phyloP scores from a whole-genome alignment of 306 rosid genomes.

The Arachis stenosperma region DNA sequence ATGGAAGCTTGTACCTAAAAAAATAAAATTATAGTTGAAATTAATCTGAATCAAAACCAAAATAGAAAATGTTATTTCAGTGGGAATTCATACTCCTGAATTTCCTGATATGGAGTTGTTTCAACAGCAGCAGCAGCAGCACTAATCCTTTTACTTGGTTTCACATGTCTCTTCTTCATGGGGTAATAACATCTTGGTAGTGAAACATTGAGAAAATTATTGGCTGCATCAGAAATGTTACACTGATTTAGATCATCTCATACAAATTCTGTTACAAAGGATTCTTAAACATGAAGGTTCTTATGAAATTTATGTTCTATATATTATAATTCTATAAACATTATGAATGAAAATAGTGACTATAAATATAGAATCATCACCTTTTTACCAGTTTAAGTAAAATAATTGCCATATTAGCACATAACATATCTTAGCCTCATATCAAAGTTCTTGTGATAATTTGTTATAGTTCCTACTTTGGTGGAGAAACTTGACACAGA shows the following conservation, averaged over 20 bases:
- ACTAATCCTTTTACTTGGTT: constrained; percentile 50
- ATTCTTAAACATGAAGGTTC: not conserved
- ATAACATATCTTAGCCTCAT: constrained; percentile 1
- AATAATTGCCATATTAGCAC: not conserved
- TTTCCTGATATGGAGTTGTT: constrained; percentile 54
- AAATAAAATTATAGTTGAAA: not conserved
- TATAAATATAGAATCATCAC: no score
- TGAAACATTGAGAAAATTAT: constrained; percentile 56
- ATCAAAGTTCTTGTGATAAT: not conserved
- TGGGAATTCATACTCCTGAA: constrained; percentile 60
- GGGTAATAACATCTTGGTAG: constrained; percentile 40
- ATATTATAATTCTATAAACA: no score
- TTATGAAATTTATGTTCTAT: no score
- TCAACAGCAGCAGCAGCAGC: constrained; percentile 57
- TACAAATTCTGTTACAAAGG: not conserved
- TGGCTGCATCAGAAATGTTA: constrained; percentile 54
- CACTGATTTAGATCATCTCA: constrained; percentile 13
- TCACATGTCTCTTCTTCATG: constrained; percentile 50
- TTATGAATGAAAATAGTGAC: no score
- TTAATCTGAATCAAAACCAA: not conserved
- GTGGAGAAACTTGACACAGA: constrained; percentile 13
- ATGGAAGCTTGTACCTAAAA: constrained; percentile 72
- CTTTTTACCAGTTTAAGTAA: no score
- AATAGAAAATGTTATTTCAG: no score
- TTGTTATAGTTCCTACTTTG: constrained; percentile 13